Conservation (phyloP, 306 rosid species). For the Glycine latifolia region DNA sequence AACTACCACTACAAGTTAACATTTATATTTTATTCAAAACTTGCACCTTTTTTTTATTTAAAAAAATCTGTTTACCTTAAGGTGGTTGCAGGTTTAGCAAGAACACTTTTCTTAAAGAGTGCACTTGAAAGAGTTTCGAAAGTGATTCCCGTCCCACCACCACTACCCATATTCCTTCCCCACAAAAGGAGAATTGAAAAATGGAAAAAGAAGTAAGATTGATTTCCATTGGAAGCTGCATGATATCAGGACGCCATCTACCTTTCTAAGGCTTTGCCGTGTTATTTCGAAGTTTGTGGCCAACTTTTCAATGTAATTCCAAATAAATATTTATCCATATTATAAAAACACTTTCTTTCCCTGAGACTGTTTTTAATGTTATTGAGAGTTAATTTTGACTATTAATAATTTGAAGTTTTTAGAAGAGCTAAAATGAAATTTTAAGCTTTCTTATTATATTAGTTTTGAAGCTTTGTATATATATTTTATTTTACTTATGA, state of each 20-base stretch:
- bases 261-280: conserved; percentile 34
- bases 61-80: not conserved
- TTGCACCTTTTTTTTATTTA: not conserved
- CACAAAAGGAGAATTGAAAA: conserved; percentile 16
- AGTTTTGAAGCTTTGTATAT: not conserved
- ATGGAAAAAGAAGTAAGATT: conserved; percentile 2
- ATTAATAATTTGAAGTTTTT: not conserved
- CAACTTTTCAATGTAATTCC: not conserved
- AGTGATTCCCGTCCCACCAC: conserved; percentile 42
- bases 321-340: not conserved
- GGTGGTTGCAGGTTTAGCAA: conserved; percentile 42
- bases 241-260: conserved; percentile 22
- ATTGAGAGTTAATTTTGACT: not conserved
- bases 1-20: not conserved
- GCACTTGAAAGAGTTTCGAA: conserved; percentile 36
- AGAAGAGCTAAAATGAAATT: not conserved
- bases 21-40: not conserved
- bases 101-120: conserved; percentile 34
- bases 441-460: not conserved
- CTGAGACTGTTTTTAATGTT: not conserved
- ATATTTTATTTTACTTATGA: not conserved
- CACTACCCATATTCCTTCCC: conserved; percentile 33
- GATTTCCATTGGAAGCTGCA: conserved; percentile 39
- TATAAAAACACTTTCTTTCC: too few relatives aligned
- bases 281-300: conserved; percentile 31